Percentiles rank a stretch among this genome's conserved stretches.
phyloP scores from a whole-genome alignment of 2,329 filamentous ascomycete genomes.

The Curvularia sp. region DNA sequence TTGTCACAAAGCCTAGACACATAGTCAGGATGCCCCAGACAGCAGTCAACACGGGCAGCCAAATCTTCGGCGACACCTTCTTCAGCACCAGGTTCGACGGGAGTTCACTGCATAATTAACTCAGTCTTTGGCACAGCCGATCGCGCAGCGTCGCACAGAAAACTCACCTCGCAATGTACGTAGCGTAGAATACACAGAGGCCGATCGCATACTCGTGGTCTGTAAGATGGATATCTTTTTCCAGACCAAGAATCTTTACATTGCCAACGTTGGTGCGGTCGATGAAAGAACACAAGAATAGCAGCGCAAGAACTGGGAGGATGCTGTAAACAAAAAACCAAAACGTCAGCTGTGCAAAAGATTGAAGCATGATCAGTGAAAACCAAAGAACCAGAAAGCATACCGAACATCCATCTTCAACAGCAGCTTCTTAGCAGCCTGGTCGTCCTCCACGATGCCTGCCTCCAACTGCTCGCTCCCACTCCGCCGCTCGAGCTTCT shows the following conservation, averaged over 20 bases:
- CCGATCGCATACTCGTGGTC: slow-evolving; percentile 70
- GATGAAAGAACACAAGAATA: slow-evolving; percentile 70
- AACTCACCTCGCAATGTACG: slow-evolving; percentile 65
- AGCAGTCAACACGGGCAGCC: slow-evolving; percentile 65
- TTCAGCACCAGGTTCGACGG: slow-evolving; percentile 71
- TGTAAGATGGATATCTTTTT: slow-evolving; percentile 61
- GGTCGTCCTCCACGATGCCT: slow-evolving; percentile 19
- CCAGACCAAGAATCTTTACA: slow-evolving; percentile 69
- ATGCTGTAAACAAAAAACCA: slow-evolving; percentile 54
- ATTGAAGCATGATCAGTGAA: not conserved
- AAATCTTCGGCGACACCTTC: slow-evolving; percentile 65
- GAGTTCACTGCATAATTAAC: slow-evolving; percentile 59
- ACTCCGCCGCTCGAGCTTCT: slow-evolving; percentile 33
- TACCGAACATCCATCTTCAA: slow-evolving; percentile 63
- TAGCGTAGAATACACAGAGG: slow-evolving; percentile 70
- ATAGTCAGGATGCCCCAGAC: slow-evolving; percentile 67
- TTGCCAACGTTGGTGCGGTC: slow-evolving; percentile 79
- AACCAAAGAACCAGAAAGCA: not conserved
- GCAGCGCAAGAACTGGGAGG: slow-evolving; percentile 67
- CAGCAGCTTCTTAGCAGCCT: slow-evolving; percentile 51
- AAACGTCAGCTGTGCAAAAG: not conserved
- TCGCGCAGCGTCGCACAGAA: not conserved
- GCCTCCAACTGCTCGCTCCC: slow-evolving; percentile 28
- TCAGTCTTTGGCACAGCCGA: slow-evolving; percentile 4
- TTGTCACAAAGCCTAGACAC: slow-evolving; percentile 63